A percentile compares a stretch with the other conserved stretches of the same genome.
phyloP scores from a whole-genome alignment of 2,329 filamentous ascomycete genomes.

The Rosellinia necatrix region DNA sequence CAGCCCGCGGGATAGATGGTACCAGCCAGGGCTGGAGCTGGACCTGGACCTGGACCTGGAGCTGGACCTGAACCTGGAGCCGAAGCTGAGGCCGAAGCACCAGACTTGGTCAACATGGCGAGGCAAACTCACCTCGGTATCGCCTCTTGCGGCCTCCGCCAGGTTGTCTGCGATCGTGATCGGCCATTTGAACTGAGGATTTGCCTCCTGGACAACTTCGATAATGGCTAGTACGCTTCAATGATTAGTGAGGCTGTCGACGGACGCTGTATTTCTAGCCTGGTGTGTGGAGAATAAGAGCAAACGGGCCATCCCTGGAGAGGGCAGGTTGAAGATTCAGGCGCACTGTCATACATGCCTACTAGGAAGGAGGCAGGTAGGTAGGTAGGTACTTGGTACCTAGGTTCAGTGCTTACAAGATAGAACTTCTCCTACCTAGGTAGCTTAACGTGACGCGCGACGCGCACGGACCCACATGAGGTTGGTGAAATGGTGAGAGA shows the following conservation, averaged over 20 bases:
- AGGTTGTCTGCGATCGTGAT: conserved; percentile 60
- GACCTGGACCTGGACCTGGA: conserved; percentile 1
- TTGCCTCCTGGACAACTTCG: no score
- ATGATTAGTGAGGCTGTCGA: background rate
- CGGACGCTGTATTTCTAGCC: background rate
- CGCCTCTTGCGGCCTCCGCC: conserved; percentile 71
- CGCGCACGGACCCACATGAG: conserved; percentile 20
- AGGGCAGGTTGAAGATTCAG: background rate
- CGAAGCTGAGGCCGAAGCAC: background rate
- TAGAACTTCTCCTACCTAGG: background rate
- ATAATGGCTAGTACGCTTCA: conserved; percentile 1
- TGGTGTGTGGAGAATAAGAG: conserved; percentile 2
- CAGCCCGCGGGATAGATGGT: background rate
- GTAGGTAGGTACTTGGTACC: background rate
- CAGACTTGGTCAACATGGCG: background rate
- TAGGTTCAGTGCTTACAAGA: no score
- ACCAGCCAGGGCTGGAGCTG: conserved; percentile 2
- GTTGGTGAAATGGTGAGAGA: no score
- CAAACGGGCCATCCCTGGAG: background rate
- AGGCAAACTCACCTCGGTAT: conserved; percentile 67
- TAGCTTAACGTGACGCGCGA: conserved; percentile 26
- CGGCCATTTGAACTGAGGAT: conserved; percentile 50
- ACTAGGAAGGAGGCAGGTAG: background rate
- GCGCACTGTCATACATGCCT: no score
- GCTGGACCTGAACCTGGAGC: background rate